Base-by-base conservation (phyloP, 2,329 filamentous ascomycete genomes). In the Lizonia empirigonia region DNA sequence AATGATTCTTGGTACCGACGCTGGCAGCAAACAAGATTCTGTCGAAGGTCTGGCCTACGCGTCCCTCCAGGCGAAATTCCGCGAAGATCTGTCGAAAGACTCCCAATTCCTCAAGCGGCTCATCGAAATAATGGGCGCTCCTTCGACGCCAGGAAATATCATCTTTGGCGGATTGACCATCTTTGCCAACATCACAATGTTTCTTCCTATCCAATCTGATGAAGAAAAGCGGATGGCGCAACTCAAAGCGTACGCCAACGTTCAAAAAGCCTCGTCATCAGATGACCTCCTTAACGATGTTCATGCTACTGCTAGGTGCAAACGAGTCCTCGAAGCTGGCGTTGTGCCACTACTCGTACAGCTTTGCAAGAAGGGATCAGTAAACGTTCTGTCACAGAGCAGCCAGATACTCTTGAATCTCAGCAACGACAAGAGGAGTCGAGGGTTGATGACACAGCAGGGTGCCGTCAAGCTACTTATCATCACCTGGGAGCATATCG, bases 31-130 rank as follows among this genome's bases (percentile, higher is more conserved):
- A 54, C 83, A 88, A 63, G 85, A 89, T 67, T 87, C 90, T 1
- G 85, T 97, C 46, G 94, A 99, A 75, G 94, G 93, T 5, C 78
- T 99, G 53, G 94, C 93, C 12, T 97, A 96, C 71, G 87, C 91
- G 4, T 96, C 93, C 8, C 81, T 97, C 29, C 90, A 91, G 64
- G 85, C 93, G 5, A 85, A 84, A 52, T 85, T 97, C 50, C 96
- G 96, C 71, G 90, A 97, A 70, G 83, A 86, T 39, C 80, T 97
- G 8, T 84, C 85, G 10, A 80, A 81, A 39, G 88, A 97, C 67
- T 70, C 78, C 4, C 73, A 77, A 7, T 85, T 97, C 38, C 75
- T 97, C 23, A 83, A 84, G 59, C 83, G 80, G 44, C 79, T 97
- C 5, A 81, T 95, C 44, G 78, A 83, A 49, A 81, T 82, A 1